These are phyloP conservation scores for Nectriaceae sp. DNA, from an alignment of 2,329 filamentous ascomycete genomes.

Conservation along the genomic window DNA sequence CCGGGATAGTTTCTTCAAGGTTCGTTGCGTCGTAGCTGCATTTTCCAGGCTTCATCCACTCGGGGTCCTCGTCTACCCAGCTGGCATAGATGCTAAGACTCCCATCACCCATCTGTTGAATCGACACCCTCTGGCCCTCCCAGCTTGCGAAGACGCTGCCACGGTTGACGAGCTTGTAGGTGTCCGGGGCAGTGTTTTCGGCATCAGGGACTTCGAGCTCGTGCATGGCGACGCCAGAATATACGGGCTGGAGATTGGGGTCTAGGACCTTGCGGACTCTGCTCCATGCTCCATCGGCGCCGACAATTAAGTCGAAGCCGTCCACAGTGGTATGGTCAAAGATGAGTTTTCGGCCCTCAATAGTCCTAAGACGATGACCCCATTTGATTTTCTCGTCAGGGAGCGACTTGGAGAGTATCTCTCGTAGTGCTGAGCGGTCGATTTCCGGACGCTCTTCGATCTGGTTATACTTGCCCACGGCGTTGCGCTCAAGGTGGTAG, in stretches of 20 bases:
- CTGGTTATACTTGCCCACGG: constrained; percentile 17
- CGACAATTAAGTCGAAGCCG: constrained; percentile 42
- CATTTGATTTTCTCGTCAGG: constrained; percentile 47
- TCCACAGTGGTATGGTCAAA: constrained; percentile 37
- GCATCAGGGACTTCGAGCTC: constrained; percentile 45
- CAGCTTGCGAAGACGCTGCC: constrained; percentile 48
- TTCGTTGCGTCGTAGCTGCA: constrained; percentile 47
- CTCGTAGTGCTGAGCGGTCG: constrained; percentile 47
- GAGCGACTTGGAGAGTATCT: constrained; percentile 47
- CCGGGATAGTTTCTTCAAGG: constrained; percentile 38
- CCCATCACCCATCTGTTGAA: constrained; percentile 49
- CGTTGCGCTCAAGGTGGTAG: constrained; percentile 32
- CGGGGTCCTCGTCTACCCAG: constrained; percentile 39
- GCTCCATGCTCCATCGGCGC: constrained; percentile 41
- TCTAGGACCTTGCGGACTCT: constrained; percentile 37
- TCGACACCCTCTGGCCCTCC: constrained; percentile 42
- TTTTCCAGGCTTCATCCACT: constrained; percentile 38
- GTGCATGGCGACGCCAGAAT: constrained; percentile 46
- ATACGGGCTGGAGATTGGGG: constrained; percentile 42
- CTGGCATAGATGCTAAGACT: constrained; percentile 43
- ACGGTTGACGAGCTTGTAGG: constrained; percentile 47
- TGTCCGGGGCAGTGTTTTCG: constrained; percentile 42
- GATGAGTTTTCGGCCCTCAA: constrained; percentile 38
- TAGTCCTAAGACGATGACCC: constrained; percentile 44
- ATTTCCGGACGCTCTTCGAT: constrained; percentile 52